phyloP scores from a whole-genome alignment of 2,329 filamentous ascomycete genomes.

The Fusarium verticillioides region DNA sequence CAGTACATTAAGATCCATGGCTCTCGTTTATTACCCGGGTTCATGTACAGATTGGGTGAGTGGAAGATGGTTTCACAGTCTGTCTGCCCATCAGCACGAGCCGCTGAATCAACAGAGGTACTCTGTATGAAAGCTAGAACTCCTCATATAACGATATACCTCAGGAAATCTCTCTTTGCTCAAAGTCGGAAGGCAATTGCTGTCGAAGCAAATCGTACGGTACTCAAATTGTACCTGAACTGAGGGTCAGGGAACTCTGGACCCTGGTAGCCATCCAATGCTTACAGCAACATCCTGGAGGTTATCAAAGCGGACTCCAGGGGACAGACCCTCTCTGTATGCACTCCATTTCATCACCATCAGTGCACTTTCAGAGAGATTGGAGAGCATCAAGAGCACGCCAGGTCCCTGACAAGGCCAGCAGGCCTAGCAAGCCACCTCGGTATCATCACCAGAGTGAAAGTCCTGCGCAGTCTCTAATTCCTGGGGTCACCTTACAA shows the following conservation, averaged over 20 bases:
- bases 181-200: neutral
- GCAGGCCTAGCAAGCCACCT: slow-evolving; percentile 4
- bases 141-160: neutral
- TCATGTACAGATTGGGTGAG: neutral
- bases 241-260: slow-evolving; percentile 5
- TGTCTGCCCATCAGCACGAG: neutral
- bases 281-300: slow-evolving; percentile 23
- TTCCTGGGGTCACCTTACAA: slow-evolving; percentile 1
- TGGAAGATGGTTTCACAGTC: neutral
- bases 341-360: slow-evolving; percentile 25
- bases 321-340: slow-evolving; percentile 22
- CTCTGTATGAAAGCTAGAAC: neutral
- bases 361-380: slow-evolving; percentile 18
- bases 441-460: neutral
- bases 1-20: slow-evolving; percentile 17
- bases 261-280: slow-evolving; percentile 10
- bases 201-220: neutral
- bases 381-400: slow-evolving; percentile 6
- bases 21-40: slow-evolving; percentile 15
- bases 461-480: neutral
- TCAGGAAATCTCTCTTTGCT: neutral
- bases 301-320: slow-evolving; percentile 30
- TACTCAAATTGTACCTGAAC: slow-evolving; percentile 18
- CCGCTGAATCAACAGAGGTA: neutral
- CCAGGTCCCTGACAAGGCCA: slow-evolving; percentile 4